Conservation (phyloP, 2,329 filamentous ascomycete genomes). For the Penicillium brasilianum region DNA sequence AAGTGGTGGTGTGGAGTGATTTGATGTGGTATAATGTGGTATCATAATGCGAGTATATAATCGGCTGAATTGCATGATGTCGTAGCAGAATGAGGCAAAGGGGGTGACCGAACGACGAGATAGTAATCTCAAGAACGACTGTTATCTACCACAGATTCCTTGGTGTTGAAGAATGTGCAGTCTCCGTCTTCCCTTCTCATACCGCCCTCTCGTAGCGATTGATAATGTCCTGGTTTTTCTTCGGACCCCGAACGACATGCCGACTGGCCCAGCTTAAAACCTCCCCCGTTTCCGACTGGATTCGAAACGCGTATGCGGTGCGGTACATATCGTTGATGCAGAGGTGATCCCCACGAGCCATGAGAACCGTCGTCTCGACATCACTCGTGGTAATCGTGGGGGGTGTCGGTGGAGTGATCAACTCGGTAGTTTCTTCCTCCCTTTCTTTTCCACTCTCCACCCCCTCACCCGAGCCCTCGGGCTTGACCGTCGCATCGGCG, state of each 20-base stretch:
- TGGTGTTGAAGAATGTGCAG: background rate
- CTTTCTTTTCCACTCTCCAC: background rate
- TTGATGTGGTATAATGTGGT: background rate
- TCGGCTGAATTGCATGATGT: conserved; percentile 2
- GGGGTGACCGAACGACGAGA: background rate
- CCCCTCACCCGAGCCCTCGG: background rate
- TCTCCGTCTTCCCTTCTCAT: conserved; percentile 5
- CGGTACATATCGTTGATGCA: conserved; percentile 55
- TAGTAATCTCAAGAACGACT: background rate
- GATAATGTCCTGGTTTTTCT: conserved; percentile 53
- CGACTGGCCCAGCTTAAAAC: conserved; percentile 50
- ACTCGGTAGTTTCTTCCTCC: conserved; percentile 5
- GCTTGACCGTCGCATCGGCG: conserved; percentile 10
- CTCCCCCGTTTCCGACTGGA: conserved; percentile 37
- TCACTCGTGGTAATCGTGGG: conserved; percentile 19
- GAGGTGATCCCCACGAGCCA: conserved; percentile 50
- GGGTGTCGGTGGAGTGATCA: conserved; percentile 34
- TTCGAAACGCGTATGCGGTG: conserved; percentile 50
- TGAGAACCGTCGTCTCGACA: conserved; percentile 36
- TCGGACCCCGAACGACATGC: conserved; percentile 52
- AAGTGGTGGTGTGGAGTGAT: background rate
- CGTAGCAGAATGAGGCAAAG: background rate
- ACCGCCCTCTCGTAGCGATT: conserved; percentile 41
- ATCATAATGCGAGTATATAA: background rate
- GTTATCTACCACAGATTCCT: too few species aligned